Evolutionary conservation across 129 eudicot species (phyloP).

Genomic region (Sambucus nigra): DNA sequence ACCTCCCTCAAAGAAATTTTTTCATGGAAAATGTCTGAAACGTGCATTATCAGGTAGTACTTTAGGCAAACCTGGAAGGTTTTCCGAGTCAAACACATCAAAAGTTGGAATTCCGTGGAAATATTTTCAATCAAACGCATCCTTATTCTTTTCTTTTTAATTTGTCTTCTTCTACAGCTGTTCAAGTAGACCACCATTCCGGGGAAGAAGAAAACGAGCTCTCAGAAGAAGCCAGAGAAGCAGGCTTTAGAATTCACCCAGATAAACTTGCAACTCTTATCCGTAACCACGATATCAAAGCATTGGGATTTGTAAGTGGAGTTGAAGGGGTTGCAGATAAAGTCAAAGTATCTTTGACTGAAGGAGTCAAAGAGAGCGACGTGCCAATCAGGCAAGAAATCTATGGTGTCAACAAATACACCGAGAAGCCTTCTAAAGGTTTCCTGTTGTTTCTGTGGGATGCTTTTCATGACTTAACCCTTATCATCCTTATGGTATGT

Average conservation of each 20-base stretch:
- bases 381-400: slow-evolving; percentile 44
- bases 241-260: slow-evolving; percentile 49
- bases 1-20: too few species aligned
- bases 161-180: slow-evolving; percentile 19
- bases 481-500: slow-evolving; percentile 76
- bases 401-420: slow-evolving; percentile 61
- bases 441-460: slow-evolving; percentile 84
- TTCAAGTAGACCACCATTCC: not conserved
- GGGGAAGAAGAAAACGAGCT: slow-evolving; percentile 25
- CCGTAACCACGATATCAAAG: slow-evolving; percentile 34
- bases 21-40: too few species aligned
- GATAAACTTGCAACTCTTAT: slow-evolving; percentile 67
- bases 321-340: slow-evolving; percentile 53
- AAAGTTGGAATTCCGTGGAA: not conserved
- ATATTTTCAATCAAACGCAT: not conserved
- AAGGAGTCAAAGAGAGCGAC: slow-evolving; percentile 54
- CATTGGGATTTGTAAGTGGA: slow-evolving; percentile 43
- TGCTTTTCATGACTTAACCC: slow-evolving; percentile 83
- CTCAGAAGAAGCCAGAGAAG: slow-evolving; percentile 35
- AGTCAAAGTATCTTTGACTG: slow-evolving; percentile 39
- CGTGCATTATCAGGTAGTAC: too few species aligned
- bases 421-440: slow-evolving; percentile 82
- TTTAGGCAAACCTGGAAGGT: too few species aligned
- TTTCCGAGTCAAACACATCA: too few species aligned
- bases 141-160: not conserved